These are phyloP conservation scores for Dothideomycetidae sp. DNA, from an alignment of 2,329 filamentous ascomycete genomes.

Conservation along the genomic window DNA sequence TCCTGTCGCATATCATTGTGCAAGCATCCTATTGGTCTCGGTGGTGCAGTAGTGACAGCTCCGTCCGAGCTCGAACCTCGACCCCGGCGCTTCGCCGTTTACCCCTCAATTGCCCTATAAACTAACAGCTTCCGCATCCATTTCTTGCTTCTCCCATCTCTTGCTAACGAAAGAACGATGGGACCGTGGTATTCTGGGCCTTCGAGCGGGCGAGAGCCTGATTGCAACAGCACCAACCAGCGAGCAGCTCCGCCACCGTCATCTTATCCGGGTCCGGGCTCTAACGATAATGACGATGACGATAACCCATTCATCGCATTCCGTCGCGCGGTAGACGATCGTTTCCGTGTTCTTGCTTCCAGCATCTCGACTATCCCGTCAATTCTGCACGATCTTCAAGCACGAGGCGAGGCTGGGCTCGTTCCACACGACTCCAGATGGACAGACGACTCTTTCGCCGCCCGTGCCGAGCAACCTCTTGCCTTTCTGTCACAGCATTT, in stretches of 20 bases:
- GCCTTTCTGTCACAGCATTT: conserved; percentile 9
- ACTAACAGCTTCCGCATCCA: too few species aligned
- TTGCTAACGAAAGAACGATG: too few species aligned
- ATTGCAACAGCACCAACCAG: neutral
- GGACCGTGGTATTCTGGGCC: too few species aligned
- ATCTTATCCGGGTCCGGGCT: neutral
- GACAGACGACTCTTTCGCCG: conserved; percentile 4
- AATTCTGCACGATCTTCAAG: conserved; percentile 25
- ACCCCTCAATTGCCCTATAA: too few species aligned
- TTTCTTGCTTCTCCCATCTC: too few species aligned
- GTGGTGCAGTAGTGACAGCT: too few species aligned
- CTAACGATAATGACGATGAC: conserved; percentile 16
- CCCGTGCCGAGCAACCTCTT: conserved; percentile 4
- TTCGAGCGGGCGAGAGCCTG: neutral
- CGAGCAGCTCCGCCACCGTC: neutral
- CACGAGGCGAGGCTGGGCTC: conserved; percentile 13
- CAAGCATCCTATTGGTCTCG: too few species aligned
- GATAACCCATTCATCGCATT: conserved; percentile 46
- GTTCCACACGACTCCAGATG: conserved; percentile 1
- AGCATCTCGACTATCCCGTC: conserved; percentile 36
- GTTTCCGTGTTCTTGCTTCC: conserved; percentile 35
- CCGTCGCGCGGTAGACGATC: conserved; percentile 46
- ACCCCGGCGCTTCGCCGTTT: too few species aligned
- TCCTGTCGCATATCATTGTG: too few species aligned
- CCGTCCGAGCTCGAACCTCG: too few species aligned